Percentiles rank a stretch among this genome's conserved stretches.
phyloP scores from a whole-genome alignment of 768 basidiomycete genomes.

The Lyophyllum atratum region DNA sequence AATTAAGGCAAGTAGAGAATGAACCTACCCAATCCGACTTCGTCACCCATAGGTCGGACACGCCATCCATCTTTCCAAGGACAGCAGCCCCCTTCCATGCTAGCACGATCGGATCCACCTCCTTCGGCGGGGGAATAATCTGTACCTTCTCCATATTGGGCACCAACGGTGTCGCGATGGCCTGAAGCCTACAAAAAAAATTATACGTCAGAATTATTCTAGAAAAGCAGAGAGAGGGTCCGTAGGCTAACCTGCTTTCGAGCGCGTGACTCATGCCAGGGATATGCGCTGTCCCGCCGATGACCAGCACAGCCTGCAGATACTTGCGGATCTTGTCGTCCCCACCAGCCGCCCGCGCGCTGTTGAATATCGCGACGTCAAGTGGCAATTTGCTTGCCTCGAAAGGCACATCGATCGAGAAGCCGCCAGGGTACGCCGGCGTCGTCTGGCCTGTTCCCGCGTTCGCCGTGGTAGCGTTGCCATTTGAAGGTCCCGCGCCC shows the following conservation, averaged over 20 bases:
- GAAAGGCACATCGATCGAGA: slow-evolving; percentile 73
- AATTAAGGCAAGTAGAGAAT: slow-evolving; percentile 5
- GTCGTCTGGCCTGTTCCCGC: slow-evolving; percentile 20
- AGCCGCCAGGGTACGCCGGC: slow-evolving; percentile 40
- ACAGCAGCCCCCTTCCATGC: slow-evolving; percentile 96
- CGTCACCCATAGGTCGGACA: slow-evolving; percentile 88
- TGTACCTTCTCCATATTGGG: slow-evolving; percentile 86
- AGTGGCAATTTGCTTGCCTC: slow-evolving; percentile 90
- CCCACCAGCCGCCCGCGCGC: slow-evolving; percentile 82
- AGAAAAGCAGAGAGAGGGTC: neutral
- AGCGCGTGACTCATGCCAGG: slow-evolving; percentile 85
- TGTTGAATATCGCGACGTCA: slow-evolving; percentile 92
- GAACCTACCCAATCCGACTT: slow-evolving; percentile 80
- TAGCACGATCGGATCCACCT: slow-evolving; percentile 86
- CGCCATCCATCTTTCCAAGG: slow-evolving; percentile 88
- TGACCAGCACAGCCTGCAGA: slow-evolving; percentile 82
- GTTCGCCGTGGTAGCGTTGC: slow-evolving; percentile 1
- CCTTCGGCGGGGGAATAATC: slow-evolving; percentile 93
- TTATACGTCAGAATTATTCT: neutral
- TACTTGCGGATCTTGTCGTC: slow-evolving; percentile 92
- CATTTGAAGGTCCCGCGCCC: slow-evolving; percentile 8
- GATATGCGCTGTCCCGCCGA: slow-evolving; percentile 81
- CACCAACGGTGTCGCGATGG: slow-evolving; percentile 81
- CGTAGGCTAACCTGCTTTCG: slow-evolving; percentile 73
- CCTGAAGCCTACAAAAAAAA: slow-evolving; percentile 57